Percentiles rank a stretch among this genome's conserved stretches.
phyloP scores from a whole-genome alignment of 148 eudicot genomes.

The Vaccinium macrocarpon region DNA sequence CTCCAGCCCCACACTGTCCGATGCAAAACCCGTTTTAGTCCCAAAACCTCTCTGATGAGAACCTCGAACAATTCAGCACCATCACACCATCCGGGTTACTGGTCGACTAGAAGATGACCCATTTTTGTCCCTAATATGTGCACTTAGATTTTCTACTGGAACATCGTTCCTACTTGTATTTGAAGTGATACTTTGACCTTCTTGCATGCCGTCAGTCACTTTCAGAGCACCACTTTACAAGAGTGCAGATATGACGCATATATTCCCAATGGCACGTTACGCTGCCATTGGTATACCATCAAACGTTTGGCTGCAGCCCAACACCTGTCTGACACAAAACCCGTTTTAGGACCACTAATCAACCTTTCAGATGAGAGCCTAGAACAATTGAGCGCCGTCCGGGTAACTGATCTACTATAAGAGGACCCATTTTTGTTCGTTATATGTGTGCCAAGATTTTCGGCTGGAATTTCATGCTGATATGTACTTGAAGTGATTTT shows the following conservation, averaged over 20 bases:
- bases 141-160: constrained; percentile 17
- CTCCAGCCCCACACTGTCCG: constrained; percentile 33
- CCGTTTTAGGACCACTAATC: constrained; percentile 18
- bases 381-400: constrained; percentile 28
- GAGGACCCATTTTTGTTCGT: constrained; percentile 28
- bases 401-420: constrained; percentile 32
- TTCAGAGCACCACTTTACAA: constrained; percentile 40
- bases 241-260: constrained; percentile 32
- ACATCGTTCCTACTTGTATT: constrained; percentile 21
- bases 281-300: constrained; percentile 25
- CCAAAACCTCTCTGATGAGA: constrained; percentile 23
- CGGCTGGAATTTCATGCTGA: constrained; percentile 20
- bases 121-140: constrained; percentile 23
- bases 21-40: constrained; percentile 20
- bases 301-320: constrained; percentile 34
- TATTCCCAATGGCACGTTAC: constrained; percentile 19
- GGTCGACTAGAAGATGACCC: constrained; percentile 26
- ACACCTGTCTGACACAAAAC: constrained; percentile 23
- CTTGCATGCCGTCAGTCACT: constrained; percentile 14
- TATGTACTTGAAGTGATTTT: not conserved
- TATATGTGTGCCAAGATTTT: constrained; percentile 17
- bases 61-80: constrained; percentile 29
- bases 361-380: constrained; percentile 27
- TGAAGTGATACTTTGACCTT: constrained; percentile 13
- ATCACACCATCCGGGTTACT: constrained; percentile 35